Evolutionary conservation across 176 grass and related monocot species (phyloP), one percentile per base, ranked within the genome.

Genomic region (Typha latifolia): DNA sequence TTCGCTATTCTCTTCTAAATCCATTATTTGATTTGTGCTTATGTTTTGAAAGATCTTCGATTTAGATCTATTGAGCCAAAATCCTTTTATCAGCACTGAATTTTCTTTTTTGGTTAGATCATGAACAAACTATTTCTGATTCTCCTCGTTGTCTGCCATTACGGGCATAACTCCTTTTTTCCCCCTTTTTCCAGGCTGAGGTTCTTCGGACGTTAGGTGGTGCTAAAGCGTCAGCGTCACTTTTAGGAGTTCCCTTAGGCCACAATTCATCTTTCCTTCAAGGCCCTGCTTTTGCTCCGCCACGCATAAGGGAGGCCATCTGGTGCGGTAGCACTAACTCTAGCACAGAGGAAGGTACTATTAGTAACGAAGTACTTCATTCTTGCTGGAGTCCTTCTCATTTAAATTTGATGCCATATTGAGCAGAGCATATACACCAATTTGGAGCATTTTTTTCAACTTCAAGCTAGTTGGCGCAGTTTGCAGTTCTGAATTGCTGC

Each of bases 271-370:
- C 94, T 20, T 97, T 97, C 72, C 72, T 97, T 16, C 94, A 97
- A 76, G 94, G 94, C 3, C 94, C 94, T 59, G 94, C 94, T 22
- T 97, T 97, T 90, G 94, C 94, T 20, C 94, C 94, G 51, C 94
- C 94, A 32, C 85, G 88, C 48, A 97, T 97, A 76, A 84, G 94
- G 69, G 89, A 97, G 67, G 94, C 94, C 70, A 97, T 97, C 63
- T 97, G 94, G 94, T 97, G 94, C 72, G 94, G 85, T 47, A 97
- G 94, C 73, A 97, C 94, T 76, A 97, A 97, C 64, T 92, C 89
- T 75, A 89, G 78, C 70, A 92, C 94, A 5, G 94, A 97, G 82
- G 88, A 87, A 82, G 94, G 94, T 96, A 80, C 7, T 43, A 31
- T 29, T 22, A 15, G 61, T 43, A n/a, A 49, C 2, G n/a, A 71